Evolutionary conservation across 169 alveolate species (phyloP).

Genomic region (Amoebophrya sp.): DNA sequence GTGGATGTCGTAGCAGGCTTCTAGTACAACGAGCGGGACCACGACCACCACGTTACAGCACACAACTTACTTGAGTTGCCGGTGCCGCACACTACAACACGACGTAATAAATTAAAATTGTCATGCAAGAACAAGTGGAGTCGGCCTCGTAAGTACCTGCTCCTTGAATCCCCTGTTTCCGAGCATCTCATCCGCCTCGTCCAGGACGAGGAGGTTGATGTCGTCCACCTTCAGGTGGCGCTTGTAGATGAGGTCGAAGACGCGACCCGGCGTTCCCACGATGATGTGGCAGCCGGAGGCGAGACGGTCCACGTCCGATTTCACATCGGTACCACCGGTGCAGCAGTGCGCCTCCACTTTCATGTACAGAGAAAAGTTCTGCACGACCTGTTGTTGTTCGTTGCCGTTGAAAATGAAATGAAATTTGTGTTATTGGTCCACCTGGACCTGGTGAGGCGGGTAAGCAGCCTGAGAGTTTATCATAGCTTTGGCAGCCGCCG

Average conservation of each 20-base stretch:
- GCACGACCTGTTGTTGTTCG: conserved; percentile 29
- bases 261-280: conserved; percentile 99
- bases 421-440: background rate
- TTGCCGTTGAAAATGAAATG: background rate
- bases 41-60: too few species aligned
- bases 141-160: too few species aligned
- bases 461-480: background rate
- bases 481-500: background rate
- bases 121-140: too few species aligned
- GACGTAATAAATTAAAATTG: too few species aligned
- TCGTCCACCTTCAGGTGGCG: conserved; percentile 53
- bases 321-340: conserved; percentile 92
- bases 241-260: conserved; percentile 82
- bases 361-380: conserved; percentile 44
- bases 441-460: background rate
- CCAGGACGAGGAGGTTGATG: conserved; percentile 79
- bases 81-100: too few species aligned
- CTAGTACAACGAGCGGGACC: too few species aligned
- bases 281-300: conserved; percentile 64
- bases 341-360: conserved; percentile 75
- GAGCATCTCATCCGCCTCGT: conserved; percentile 96
- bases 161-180: conserved; percentile 76
- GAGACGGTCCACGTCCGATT: conserved; percentile 63
- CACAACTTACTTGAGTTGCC: too few species aligned
- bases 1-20: too few species aligned